Evolutionary conservation across 257 asterid genomes (phyloP), one percentile per base, ranked within the genome.

Genomic region (Solanum commersonii): DNA sequence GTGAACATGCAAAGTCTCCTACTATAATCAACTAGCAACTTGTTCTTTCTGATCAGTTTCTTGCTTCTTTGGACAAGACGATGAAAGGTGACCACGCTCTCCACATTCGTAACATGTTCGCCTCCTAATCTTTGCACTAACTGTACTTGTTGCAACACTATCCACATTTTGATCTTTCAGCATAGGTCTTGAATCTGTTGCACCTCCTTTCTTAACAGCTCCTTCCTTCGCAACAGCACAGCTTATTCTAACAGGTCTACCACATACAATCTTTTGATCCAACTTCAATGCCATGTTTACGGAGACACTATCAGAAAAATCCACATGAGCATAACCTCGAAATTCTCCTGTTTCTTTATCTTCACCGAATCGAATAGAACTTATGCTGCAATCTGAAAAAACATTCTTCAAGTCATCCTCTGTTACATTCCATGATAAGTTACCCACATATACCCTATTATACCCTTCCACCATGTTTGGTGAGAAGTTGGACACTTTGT

Each of bases 41-140:
- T 89, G 73, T 89, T 88, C 91, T 27, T 83, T 84, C 14, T 44
- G 88, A 63, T 91, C 96, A 63, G 91, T 90, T 40, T 92, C 91
- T 90, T 87, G 91, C 84, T 73, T 92, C 87, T 94, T 95, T 27
- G 98, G 98, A 91, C 99, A 96, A 84, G 95, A 87, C 2, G 98
- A 95, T 10, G 96, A 94, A 83, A 95, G 94, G 85, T 97, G 99
- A 34, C 98, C 99, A 6, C 91, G 91, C 88, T 95, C 98, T 60
- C 98, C 98, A 79, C 99, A 95, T 88, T 93, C 98, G 8, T 95
- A 96, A 87, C 98, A 96, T 29, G 96, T 94, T 65, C 99, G 92
- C 87, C 98, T 92, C 92, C 94, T 92, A 86, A 95, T 94, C 92
- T 96, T 96, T 42, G 98, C 92, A 60, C 95, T 92, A 25, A 91